Evolutionary conservation across 441 rosid genomes (phyloP), one percentile per base, ranked within the genome.

Genomic region (Croton setiger): DNA sequence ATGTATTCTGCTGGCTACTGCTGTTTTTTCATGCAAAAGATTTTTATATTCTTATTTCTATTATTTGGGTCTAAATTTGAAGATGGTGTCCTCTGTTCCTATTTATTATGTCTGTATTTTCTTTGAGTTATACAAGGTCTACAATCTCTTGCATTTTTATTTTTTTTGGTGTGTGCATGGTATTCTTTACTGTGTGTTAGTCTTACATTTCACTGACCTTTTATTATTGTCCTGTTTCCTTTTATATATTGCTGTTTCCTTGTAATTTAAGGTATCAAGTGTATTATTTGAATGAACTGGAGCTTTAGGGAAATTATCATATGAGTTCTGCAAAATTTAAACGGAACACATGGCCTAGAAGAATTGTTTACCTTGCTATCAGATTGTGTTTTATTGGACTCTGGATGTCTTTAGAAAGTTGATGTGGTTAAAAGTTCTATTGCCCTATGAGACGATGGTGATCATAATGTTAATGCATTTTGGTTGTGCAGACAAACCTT

Each of bases 21-120:
- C 41, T 55, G 11, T 41, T 31, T 63, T 69, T 14, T 15, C n/a
- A 21, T 80, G 54, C 45, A 43, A 47, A 60, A 52, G 31, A 51
- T 23, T 23, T 71, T 37, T 58, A 23, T 44, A 17, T 13, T 21
- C 3, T 64, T 43, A 8, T 36, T n/a, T 55, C 44, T 52, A 3
- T 54, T n/a, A 1, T 47, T 27, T 20, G 1, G 7, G 18, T 3
- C 20, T 35, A 33, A 36, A 5, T 35, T 14, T 62, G 7, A 27
- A 62, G 37, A 10, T 62, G n/a, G 51, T 20, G 31, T 4, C 14
- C n/a, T 14, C 12, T 9, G 27, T 1, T 0, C 15, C 3, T 31
- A 17, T 41, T 18, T 2, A 15, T 1, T 41, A 18, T 8, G 4
- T 18, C 11, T 13, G 14, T 27, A 3, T 18, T 45, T 33, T 37